Conservation (phyloP, 2,329 filamentous ascomycete species). For the Ophiostoma triangulosporum region DNA sequence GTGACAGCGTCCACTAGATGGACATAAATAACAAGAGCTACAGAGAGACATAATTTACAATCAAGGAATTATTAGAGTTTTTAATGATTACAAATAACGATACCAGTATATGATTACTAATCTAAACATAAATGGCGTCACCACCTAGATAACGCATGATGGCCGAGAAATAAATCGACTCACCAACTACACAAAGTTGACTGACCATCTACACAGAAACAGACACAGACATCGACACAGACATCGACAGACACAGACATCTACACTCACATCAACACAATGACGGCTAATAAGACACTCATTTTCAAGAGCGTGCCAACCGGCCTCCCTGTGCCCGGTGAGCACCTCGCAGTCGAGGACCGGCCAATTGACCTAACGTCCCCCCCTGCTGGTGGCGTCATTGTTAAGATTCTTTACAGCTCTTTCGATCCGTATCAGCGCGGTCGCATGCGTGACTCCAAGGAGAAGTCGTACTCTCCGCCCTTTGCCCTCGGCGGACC, state of each 20-base stretch:
- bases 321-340: conserved; percentile 53
- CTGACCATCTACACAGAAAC: too few relatives aligned
- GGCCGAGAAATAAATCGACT: too few relatives aligned
- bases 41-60: too few relatives aligned
- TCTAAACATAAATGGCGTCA: too few relatives aligned
- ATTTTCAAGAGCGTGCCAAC: conserved; percentile 58
- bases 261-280: neutral
- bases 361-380: conserved; percentile 52
- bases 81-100: too few relatives aligned
- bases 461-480: conserved; percentile 52
- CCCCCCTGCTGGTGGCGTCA: conserved; percentile 51
- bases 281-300: conserved; percentile 51
- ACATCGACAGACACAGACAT: neutral
- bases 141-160: too few relatives aligned
- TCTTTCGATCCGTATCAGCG: conserved; percentile 81
- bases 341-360: conserved; percentile 56
- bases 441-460: conserved; percentile 57
- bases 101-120: too few relatives aligned
- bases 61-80: too few relatives aligned
- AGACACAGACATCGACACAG: neutral
- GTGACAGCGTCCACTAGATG: too few relatives aligned
- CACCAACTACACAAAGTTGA: too few relatives aligned
- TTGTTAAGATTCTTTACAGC: conserved; percentile 55
- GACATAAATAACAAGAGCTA: too few relatives aligned
- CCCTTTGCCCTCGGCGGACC: conserved; percentile 48